Conservation (phyloP, 140 eudicot species). For the Erigeron philadelphicus region DNA sequence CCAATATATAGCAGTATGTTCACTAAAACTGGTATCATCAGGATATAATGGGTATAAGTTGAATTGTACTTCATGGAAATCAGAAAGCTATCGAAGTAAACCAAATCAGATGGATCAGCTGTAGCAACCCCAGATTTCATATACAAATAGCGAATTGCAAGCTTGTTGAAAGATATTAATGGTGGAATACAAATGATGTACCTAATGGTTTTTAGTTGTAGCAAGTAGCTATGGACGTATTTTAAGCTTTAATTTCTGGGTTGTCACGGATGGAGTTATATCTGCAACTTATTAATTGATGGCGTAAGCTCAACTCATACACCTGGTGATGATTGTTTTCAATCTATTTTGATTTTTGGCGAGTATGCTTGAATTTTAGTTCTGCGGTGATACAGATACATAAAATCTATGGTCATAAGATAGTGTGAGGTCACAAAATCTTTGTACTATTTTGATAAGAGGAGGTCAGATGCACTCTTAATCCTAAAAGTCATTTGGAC, state of each 20-base stretch:
- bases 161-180: slow-evolving; percentile 8
- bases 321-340: not conserved
- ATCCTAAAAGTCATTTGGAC: not conserved
- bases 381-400: not conserved
- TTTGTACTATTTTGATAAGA: not conserved
- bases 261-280: not conserved
- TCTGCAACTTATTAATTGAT: not conserved
- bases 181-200: not conserved
- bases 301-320: not conserved
- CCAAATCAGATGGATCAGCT: not conserved
- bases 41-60: not conserved
- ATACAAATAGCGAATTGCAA: not conserved
- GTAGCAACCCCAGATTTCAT: not conserved
- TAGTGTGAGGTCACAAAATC: slow-evolving; percentile 5
- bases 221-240: not conserved
- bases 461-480: not conserved
- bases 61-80: not conserved
- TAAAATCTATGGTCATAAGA: not conserved
- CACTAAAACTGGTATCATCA: too few relatives aligned
- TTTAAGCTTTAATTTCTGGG: not conserved
- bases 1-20: too few relatives aligned
- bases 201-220: not conserved
- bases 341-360: slow-evolving; percentile 2
- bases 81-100: not conserved
- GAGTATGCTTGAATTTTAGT: not conserved